Base-by-base conservation (phyloP, 768 basidiomycete species). In the Wakefieldia striispora region DNA sequence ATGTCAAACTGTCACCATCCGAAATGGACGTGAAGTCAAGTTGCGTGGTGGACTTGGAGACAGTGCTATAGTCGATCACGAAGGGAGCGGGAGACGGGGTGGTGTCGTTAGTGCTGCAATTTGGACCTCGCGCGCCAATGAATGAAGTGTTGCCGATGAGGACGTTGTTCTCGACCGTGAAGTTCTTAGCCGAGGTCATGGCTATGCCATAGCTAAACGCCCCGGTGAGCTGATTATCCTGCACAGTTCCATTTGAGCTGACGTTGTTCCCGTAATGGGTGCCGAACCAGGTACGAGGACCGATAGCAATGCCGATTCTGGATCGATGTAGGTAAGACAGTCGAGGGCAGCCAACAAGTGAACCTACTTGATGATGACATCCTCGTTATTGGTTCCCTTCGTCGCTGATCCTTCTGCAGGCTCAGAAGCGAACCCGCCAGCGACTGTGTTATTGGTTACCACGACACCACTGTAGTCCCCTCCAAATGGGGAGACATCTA, bases 301-400 rank as follows among this genome's bases (percentile, higher is more conserved):
- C 88, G 16, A 90, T 77, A 27, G 87, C 88, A 41, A 91, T 83
- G n/a, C 84, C 88, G 59, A 91, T 82, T 64, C 88, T 89, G 11
- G 8, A 48, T 36, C 16, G 14, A 37, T 48, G 57, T 17, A 55
- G 47, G 40, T 43, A 21, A 52, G 44, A 47, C 37, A 19, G 21
- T 21, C 26, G n/a, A 40, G 23, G 41, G 16, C 35, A 41, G 11
- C n/a, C 13, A 53, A 36, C 45, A 29, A 40, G 34, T 31, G 13
- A 13, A 64, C 82, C 40, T 53, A 88, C 87, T 91, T 91, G 68
- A 90, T 80, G 47, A 90, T 75, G 13, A 78, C 82, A 54, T 81
- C 74, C 17, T 82, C 66, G 9, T 67, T 60, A 50, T 88, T 86
- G n/a, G 62, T 66, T 10, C 87, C 88, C 43, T 78, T 70, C 1